Percentiles rank a stretch among this genome's conserved stretches.
phyloP scores from a whole-genome alignment of 306 rosid genomes.

The Clitoria ternatea region DNA sequence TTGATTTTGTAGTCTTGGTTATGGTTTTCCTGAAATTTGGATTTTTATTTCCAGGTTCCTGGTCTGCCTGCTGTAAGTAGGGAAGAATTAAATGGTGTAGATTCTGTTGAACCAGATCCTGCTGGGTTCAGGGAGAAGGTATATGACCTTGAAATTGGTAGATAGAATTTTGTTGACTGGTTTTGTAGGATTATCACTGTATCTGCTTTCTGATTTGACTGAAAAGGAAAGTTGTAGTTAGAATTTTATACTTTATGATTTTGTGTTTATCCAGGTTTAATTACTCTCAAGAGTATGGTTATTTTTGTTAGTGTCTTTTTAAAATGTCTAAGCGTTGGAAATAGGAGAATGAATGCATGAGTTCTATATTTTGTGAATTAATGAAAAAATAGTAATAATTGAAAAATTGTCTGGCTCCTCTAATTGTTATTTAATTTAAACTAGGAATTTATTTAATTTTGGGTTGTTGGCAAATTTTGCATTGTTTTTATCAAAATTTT shows the following conservation, averaged over 20 bases:
- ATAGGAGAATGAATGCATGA: background rate
- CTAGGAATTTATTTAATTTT: background rate
- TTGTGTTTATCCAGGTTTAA: background rate
- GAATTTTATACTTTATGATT: no score
- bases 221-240: background rate
- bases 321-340: background rate
- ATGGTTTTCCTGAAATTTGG: background rate
- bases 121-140: slow-evolving; percentile 95
- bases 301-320: background rate
- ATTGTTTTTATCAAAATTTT: background rate
- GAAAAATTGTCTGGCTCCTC: background rate
- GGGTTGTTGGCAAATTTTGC: background rate
- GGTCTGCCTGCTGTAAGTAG: slow-evolving; percentile 42
- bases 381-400: background rate
- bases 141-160: slow-evolving; percentile 16
- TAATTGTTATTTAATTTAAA: background rate
- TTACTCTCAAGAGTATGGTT: background rate
- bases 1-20: background rate
- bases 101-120: slow-evolving; percentile 76
- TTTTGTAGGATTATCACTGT: background rate
- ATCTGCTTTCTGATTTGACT: background rate
- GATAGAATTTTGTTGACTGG: background rate
- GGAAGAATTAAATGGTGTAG: slow-evolving; percentile 60
- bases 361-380: background rate
- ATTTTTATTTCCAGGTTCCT: slow-evolving; percentile 44